Evolutionary conservation across 2,329 filamentous ascomycete species (phyloP).

Genomic region (Dothistroma septosporum): DNA sequence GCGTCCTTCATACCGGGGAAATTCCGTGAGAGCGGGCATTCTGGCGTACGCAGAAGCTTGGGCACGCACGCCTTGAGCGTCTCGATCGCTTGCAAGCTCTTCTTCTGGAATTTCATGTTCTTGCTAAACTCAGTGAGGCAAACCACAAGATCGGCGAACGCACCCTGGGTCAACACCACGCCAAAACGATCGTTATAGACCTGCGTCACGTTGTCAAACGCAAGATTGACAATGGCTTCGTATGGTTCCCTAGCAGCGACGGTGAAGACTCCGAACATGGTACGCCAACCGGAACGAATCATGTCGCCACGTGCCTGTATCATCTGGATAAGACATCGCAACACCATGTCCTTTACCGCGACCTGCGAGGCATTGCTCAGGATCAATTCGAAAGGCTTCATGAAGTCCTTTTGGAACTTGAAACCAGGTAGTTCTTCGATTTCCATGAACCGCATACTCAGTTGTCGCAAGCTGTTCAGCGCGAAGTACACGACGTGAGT

Average conservation of each 20-base stretch:
- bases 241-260: slow-evolving; percentile 90
- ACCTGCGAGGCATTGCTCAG: slow-evolving; percentile 89
- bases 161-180: slow-evolving; percentile 91
- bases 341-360: slow-evolving; percentile 93
- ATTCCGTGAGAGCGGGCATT: slow-evolving; percentile 80
- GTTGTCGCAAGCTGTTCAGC: slow-evolving; percentile 85
- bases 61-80: slow-evolving; percentile 88
- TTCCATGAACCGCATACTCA: slow-evolving; percentile 99
- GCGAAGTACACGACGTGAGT: slow-evolving; percentile 97
- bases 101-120: slow-evolving; percentile 98
- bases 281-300: slow-evolving; percentile 96
- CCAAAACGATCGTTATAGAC: slow-evolving; percentile 95
- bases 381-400: slow-evolving; percentile 97
- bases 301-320: slow-evolving; percentile 95
- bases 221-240: slow-evolving; percentile 92
- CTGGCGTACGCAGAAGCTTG: slow-evolving; percentile 90
- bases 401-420: slow-evolving; percentile 99
- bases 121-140: slow-evolving; percentile 98
- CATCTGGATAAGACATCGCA: slow-evolving; percentile 97
- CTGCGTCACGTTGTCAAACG: slow-evolving; percentile 93
- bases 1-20: slow-evolving; percentile 44
- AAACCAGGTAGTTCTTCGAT: slow-evolving; percentile 96
- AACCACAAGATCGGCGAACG: slow-evolving; percentile 92
- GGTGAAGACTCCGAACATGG: slow-evolving; percentile 98
- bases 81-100: slow-evolving; percentile 93